Evolutionary conservation across 306 rosid species (phyloP).

Genomic region (Rosa persica): DNA sequence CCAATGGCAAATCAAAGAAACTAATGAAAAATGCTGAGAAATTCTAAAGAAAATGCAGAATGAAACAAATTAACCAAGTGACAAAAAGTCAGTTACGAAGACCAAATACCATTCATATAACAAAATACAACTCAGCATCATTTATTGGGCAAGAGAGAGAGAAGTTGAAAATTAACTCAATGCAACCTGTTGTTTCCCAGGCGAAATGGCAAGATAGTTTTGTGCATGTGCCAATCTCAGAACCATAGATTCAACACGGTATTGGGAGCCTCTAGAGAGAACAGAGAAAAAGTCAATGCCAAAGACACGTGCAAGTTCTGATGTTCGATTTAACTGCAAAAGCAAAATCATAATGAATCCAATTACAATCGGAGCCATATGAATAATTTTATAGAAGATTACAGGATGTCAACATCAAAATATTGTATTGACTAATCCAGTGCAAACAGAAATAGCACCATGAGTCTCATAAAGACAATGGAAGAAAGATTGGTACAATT

Average conservation of each 20-base stretch:
- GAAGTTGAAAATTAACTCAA: slow-evolving; percentile 4
- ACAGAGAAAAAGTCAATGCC: slow-evolving; percentile 97
- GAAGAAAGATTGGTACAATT: background rate
- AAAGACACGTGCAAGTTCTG: slow-evolving; percentile 97
- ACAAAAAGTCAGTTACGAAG: background rate
- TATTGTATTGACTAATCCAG: background rate
- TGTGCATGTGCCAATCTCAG: slow-evolving; percentile 89
- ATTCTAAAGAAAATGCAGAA: background rate
- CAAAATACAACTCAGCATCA: background rate
- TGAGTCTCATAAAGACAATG: background rate
- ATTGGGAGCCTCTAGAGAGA: slow-evolving; percentile 95
- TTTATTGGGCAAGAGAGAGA: too few relatives aligned
- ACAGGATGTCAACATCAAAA: background rate
- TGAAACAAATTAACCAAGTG: background rate
- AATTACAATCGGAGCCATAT: slow-evolving; percentile 3
- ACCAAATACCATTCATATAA: background rate
- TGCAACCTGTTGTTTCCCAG: slow-evolving; percentile 81
- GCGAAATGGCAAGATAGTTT: slow-evolving; percentile 87
- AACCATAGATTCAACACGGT: slow-evolving; percentile 94
- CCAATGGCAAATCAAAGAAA: background rate
- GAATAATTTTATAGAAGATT: background rate
- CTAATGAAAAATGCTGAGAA: background rate
- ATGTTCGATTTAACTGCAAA: slow-evolving; percentile 87
- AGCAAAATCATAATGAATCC: slow-evolving; percentile 22
- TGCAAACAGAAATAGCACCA: background rate